A percentile compares a stretch with the other conserved stretches of the same genome.
Evolutionary conservation across 192 early-diverging fungal genomes (phyloP).

Genomic region (Backusella westeae): DNA sequence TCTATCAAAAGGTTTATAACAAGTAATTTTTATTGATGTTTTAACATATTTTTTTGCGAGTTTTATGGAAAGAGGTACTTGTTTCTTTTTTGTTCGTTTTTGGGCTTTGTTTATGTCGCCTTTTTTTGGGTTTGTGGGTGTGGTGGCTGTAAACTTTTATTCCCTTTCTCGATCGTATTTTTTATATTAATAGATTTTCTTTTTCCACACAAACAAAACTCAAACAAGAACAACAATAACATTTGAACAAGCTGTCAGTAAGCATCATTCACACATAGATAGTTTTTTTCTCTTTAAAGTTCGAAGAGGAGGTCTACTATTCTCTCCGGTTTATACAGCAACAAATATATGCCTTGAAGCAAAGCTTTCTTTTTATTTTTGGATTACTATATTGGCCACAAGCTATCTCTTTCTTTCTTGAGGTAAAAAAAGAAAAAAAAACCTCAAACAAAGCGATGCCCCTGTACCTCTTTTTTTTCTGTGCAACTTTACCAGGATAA

Average conservation of each 20-base stretch:
- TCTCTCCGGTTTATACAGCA: neutral
- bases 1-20: neutral
- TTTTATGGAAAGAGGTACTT: neutral
- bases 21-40: neutral
- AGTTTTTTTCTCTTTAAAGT: too few species aligned
- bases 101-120: conserved; percentile 4
- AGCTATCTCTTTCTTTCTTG: neutral
- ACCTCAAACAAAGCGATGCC: neutral
- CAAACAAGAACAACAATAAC: neutral
- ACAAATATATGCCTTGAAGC: too few species aligned
- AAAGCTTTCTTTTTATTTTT: too few species aligned
- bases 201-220: neutral
- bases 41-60: neutral
- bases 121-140: neutral
- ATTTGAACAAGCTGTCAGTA: neutral
- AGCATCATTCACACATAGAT: neutral
- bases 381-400: neutral
- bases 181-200: neutral
- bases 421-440: neutral
- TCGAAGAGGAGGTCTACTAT: neutral
- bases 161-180: neutral
- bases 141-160: neutral
- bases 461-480: neutral
- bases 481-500: neutral
- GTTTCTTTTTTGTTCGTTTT: neutral